phyloP scores from a whole-genome alignment of 2,329 filamentous ascomycete genomes.

The Diaporthe vexans region DNA sequence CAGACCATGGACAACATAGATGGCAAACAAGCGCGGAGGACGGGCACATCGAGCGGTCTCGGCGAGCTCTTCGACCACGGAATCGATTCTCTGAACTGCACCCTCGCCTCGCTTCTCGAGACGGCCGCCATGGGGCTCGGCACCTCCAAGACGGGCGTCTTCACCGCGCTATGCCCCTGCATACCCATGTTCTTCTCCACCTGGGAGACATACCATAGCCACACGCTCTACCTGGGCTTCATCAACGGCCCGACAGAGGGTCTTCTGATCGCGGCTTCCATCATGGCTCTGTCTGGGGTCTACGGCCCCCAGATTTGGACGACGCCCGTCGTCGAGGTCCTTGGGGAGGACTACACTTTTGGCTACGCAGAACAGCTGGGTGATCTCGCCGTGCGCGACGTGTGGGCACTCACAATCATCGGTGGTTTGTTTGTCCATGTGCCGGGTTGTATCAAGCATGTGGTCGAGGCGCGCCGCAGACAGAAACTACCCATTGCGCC shows the following conservation, averaged over 20 bases:
- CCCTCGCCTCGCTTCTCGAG: slow-evolving; percentile 89
- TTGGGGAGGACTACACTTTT: slow-evolving; percentile 71
- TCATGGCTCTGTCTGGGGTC: slow-evolving; percentile 90
- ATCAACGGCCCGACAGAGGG: slow-evolving; percentile 99
- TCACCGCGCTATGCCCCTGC: slow-evolving; percentile 91
- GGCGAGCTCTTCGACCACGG: slow-evolving; percentile 99
- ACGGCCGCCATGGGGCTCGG: slow-evolving; percentile 95
- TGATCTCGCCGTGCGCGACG: slow-evolving; percentile 82
- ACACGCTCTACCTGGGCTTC: slow-evolving; percentile 94
- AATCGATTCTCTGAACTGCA: slow-evolving; percentile 98
- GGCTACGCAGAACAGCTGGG: slow-evolving; percentile 73
- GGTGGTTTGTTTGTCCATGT: slow-evolving; percentile 80
- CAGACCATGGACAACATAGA: slow-evolving; percentile 99
- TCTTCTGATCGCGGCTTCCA: slow-evolving; percentile 84
- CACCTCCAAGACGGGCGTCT: slow-evolving; percentile 85
- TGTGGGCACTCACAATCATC: slow-evolving; percentile 84
- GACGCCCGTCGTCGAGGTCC: slow-evolving; percentile 76
- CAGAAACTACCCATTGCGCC: slow-evolving; percentile 82
- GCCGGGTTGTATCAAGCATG: slow-evolving; percentile 91
- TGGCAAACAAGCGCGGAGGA: slow-evolving; percentile 95
- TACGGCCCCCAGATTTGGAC: slow-evolving; percentile 93
- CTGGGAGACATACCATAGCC: slow-evolving; percentile 99
- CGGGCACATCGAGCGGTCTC: slow-evolving; percentile 92
- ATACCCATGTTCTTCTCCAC: slow-evolving; percentile 99
- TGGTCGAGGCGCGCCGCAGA: slow-evolving; percentile 79